Conservation (phyloP, 352 stramenopile genomes). For the Paralagenidium karlingii region DNA sequence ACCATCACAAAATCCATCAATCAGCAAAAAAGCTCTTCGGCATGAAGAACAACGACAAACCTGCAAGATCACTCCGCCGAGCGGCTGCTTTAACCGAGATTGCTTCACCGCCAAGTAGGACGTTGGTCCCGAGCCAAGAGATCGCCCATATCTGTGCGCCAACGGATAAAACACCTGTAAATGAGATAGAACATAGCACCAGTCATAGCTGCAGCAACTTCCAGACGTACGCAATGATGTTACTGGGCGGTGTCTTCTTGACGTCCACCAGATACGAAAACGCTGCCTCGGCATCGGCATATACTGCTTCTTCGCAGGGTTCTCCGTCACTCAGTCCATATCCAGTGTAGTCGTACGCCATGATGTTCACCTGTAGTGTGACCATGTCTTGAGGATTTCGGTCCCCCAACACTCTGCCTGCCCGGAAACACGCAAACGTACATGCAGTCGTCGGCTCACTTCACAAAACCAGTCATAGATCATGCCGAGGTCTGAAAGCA, state of each 20-base stretch:
- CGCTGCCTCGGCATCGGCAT: slow-evolving; percentile 91
- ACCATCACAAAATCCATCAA: not conserved
- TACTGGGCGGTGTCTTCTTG: slow-evolving; percentile 81
- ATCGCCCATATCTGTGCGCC: slow-evolving; percentile 67
- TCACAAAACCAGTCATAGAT: slow-evolving; percentile 97
- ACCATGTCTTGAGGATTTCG: not conserved
- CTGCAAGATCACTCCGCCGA: slow-evolving; percentile 95
- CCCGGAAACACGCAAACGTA: slow-evolving; percentile 6
- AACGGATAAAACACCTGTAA: not conserved
- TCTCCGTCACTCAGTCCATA: slow-evolving; percentile 93
- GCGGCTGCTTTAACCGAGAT: slow-evolving; percentile 72
- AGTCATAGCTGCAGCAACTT: no score
- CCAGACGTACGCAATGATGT: slow-evolving; percentile 90
- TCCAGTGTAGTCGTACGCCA: slow-evolving; percentile 94
- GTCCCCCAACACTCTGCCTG: not conserved
- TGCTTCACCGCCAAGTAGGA: slow-evolving; percentile 94
- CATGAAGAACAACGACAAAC: no score
- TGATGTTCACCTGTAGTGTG: slow-evolving; percentile 56
- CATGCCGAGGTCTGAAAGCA: slow-evolving; percentile 86
- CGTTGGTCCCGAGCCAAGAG: slow-evolving; percentile 90
- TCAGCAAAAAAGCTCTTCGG: not conserved
- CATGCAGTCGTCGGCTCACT: slow-evolving; percentile 64
- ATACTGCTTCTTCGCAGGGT: slow-evolving; percentile 90
- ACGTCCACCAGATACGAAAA: slow-evolving; percentile 92
- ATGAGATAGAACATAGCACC: not conserved